phyloP scores from a whole-genome alignment of 148 eudicot genomes.

The Rhododendron williamsianum region DNA sequence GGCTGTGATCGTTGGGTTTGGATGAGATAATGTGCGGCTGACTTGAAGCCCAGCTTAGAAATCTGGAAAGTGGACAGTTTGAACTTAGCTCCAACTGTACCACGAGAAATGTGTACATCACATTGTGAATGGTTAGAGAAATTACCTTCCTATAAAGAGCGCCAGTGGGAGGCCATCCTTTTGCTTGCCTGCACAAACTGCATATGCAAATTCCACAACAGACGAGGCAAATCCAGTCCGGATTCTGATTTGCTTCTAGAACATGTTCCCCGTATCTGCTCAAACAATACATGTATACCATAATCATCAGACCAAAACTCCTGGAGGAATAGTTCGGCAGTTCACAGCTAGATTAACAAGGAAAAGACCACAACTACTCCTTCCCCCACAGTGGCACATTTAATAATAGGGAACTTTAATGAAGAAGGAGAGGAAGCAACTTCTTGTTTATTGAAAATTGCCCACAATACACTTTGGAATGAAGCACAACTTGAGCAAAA shows the following conservation, averaged over 20 bases:
- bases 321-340: not conserved
- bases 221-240: slow-evolving; percentile 82
- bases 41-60: slow-evolving; percentile 61
- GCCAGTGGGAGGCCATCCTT: slow-evolving; percentile 92
- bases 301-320: not conserved
- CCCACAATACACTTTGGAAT: not conserved
- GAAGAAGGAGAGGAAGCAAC: not conserved
- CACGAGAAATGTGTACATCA: not conserved
- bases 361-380: not conserved
- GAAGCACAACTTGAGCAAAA: not conserved
- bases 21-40: slow-evolving; percentile 89
- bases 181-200: slow-evolving; percentile 85
- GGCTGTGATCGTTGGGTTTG: slow-evolving; percentile 49
- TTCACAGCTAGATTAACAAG: not conserved
- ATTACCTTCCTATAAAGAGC: slow-evolving; percentile 55
- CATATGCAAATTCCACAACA: slow-evolving; percentile 98
- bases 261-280: slow-evolving; percentile 93
- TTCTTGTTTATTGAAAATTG: not conserved
- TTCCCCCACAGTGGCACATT: not conserved
- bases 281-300: not conserved
- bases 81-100: not conserved
- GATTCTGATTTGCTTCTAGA: slow-evolving; percentile 73
- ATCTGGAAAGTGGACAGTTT: slow-evolving; percentile 34
- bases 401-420: not conserved
- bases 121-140: not conserved